A percentile compares a stretch with the other conserved stretches of the same genome.
Conservation (phyloP, 768 basidiomycete species). For the Trametes gibbosa region DNA sequence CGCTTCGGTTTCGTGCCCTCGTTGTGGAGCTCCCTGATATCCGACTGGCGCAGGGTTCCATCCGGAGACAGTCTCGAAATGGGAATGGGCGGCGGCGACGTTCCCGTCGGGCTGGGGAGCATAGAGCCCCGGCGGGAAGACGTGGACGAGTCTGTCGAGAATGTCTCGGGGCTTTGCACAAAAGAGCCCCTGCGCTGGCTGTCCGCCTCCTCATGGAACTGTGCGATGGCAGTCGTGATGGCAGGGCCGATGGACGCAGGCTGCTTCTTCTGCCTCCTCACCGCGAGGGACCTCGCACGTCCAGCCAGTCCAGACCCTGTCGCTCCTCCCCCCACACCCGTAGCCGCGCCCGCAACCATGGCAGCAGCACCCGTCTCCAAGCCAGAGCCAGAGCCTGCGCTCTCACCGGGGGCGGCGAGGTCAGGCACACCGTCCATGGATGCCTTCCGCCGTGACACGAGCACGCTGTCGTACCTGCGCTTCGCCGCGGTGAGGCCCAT, state of each 20-base stretch:
- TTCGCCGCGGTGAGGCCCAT: constrained; percentile 51
- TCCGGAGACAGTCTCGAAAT: constrained; percentile 15
- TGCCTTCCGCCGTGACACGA: constrained; percentile 59
- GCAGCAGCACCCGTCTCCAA: background rate
- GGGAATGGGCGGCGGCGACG: constrained; percentile 22
- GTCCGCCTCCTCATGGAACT: background rate
- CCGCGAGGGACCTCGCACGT: constrained; percentile 15
- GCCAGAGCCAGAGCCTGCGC: background rate
- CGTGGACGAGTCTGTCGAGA: constrained; percentile 27
- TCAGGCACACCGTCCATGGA: constrained; percentile 32
- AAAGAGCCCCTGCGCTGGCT: background rate
- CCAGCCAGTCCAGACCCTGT: background rate
- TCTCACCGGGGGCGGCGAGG: background rate
- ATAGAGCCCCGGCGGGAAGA: constrained; percentile 23
- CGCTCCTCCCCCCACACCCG: background rate
- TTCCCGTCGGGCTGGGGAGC: constrained; percentile 26
- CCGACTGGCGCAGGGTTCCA: constrained; percentile 27
- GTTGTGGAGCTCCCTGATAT: constrained; percentile 26
- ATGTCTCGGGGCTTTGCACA: constrained; percentile 15
- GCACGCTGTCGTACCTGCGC: constrained; percentile 63
- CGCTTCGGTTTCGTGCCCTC: constrained; percentile 38
- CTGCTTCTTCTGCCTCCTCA: constrained; percentile 14
- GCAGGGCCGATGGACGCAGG: constrained; percentile 18
- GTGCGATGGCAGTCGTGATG: constrained; percentile 13
- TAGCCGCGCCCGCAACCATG: background rate